A percentile compares a stretch with the other conserved stretches of the same genome.
phyloP scores from a whole-genome alignment of 805 yeast genomes.

The Sugiyamaella chiloensis region DNA sequence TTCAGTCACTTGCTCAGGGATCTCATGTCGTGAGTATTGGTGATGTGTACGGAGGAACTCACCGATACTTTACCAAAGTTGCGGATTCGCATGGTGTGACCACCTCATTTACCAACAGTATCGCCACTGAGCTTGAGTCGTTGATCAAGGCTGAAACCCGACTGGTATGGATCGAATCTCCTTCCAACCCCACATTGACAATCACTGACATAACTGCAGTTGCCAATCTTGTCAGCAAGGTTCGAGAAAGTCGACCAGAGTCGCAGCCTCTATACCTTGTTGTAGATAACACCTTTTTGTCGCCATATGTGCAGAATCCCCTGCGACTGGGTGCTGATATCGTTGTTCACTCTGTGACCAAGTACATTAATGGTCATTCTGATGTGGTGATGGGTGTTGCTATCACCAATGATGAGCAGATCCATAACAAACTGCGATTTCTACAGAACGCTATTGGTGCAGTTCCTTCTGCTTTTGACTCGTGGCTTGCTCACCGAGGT shows the following conservation, averaged over 20 bases:
- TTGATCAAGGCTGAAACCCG: constrained; percentile 61
- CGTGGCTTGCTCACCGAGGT: constrained; percentile 92
- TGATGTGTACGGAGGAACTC: constrained; percentile 91
- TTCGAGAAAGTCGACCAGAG: constrained; percentile 45
- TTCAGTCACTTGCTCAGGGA: constrained; percentile 69
- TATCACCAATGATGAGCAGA: constrained; percentile 59
- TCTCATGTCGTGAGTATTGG: constrained; percentile 76
- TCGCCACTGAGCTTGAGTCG: constrained; percentile 54
- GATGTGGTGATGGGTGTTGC: constrained; percentile 86
- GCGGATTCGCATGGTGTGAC: constrained; percentile 75
- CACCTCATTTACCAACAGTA: constrained; percentile 62
- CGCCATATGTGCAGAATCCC: constrained; percentile 86
- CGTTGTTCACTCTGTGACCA: constrained; percentile 85
- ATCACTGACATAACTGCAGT: constrained; percentile 72
- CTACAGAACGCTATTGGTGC: constrained; percentile 88
- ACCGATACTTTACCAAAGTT: constrained; percentile 83
- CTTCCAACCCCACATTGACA: constrained; percentile 82
- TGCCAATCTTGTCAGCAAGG: constrained; percentile 48
- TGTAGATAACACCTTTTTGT: constrained; percentile 85
- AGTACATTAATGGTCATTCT: constrained; percentile 88
- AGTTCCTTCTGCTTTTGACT: constrained; percentile 84
- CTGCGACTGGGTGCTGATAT: constrained; percentile 79
- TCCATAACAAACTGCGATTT: constrained; percentile 65
- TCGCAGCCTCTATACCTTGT: constrained; percentile 49
- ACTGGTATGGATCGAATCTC: constrained; percentile 85